Base-by-base conservation (phyloP, 495 filamentous ascomycete species). In the Halenospora varia region DNA sequence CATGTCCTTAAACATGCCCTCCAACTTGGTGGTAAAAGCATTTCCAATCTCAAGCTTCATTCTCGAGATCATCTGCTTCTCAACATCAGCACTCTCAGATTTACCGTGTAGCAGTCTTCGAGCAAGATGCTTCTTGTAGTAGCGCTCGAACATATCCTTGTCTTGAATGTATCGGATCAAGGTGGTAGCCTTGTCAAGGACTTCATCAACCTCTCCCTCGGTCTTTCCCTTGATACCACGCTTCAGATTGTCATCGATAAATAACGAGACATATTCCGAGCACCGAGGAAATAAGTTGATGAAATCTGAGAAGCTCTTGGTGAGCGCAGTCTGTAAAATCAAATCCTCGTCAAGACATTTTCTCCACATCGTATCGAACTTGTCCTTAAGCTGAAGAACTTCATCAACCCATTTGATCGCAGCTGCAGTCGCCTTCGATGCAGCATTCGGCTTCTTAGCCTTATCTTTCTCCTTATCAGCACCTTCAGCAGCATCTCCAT, bases 1-100 rank as follows among this genome's bases (percentile, higher is more conserved):
- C 88, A 99, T 97, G 66, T 99, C 94, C 70, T 88, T 96, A 71
- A 99, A 99, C 94, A 99, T 99, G 52, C 90, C 83, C 67, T 99
- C 94, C 22, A 97, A 80, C 63, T 94, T 93, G 61, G 83, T 74
- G 0, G 95, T 97, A 69, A 99, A 99, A 49, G 88, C 83, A 62
- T 96, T 96, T 25, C 94, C 94, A 48, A 97, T 82, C 69, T 96
- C 92, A 62, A 92, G 79, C 75, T 96, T 96, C 89, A 99, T 95
- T 56, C 93, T 86, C 1, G 85, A 88, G 47, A 97, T 95, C 87
- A 99, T 96, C 61, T 93, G 87, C 66, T 92, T 89, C 73, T 99
- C 94, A 0, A 87, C 87, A 66, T 96, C 92, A 66, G 88, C 88
- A 64, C 89, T 95, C 55, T 91, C 82, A 0, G 91, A 90, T 51